Evolutionary conservation across 805 yeast species (phyloP), one percentile per base, ranked within the genome.

Genomic region (Lipomyces lipofer): DNA sequence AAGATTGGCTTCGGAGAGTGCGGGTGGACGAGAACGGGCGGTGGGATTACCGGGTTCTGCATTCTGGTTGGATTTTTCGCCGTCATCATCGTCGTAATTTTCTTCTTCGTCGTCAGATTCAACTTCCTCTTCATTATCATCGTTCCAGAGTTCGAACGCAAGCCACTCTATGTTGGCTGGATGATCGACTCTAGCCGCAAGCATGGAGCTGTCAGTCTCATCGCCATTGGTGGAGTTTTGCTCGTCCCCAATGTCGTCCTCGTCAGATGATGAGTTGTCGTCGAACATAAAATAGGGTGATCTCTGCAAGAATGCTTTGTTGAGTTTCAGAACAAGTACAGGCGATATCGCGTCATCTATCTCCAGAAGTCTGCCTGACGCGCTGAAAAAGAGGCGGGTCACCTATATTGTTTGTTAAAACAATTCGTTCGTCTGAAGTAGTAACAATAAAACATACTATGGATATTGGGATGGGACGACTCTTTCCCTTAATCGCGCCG

Each of bases 261-360:
- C 58, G 19, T 59, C 63, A 9, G 44, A 62, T 12, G 52, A 47
- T 12, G 32, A 47, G 25, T 27, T 49, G 27, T 43, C 49, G 19
- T 38, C 38, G 43, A 46, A 33, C 49, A 51, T 45, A 21, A 9
- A 24, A 19, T 47, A 49, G 15, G 56, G 50, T 6, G 53, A 53
- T 9, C 47, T 43, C 22, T 51, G 47, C 30, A 56, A 57, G 17
- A 70, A 61, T 2, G 63, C 61, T 2, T 62, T 55, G 47, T 71
- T 70, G 24, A 71, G 65, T 62, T 86, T 87, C 32, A 86, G 64
- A 1, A 86, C 83, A 49, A 86, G 70, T 0, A 86, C 92, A 0
- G 94, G 89, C 0, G 82, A 71, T 43, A 75, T 75, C 38, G 81
- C 74, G 40, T 82, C 87, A 38, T 84, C 86, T 13, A 87, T 69